A percentile compares a stretch with the other conserved stretches of the same genome.
Conservation (phyloP, 2,329 filamentous ascomycete genomes). For the Rhexocercosporidium sp. region DNA sequence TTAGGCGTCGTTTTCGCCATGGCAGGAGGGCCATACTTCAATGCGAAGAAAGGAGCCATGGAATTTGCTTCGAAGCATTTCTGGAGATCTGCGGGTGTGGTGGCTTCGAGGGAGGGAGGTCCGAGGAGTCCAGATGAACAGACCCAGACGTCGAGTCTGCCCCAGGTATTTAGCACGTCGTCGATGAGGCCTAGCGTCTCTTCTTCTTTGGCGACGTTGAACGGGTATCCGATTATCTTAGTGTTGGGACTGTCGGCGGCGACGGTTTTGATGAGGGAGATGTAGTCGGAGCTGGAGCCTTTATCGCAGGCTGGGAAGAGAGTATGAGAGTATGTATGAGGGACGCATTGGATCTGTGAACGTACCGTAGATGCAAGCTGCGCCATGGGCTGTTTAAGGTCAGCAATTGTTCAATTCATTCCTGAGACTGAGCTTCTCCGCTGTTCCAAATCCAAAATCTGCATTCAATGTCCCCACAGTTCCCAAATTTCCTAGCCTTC, state of each 20-base stretch:
- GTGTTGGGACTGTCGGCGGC: slow-evolving; percentile 56
- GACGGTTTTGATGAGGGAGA: slow-evolving; percentile 48
- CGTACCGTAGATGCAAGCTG: slow-evolving; percentile 64
- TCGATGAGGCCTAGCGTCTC: slow-evolving; percentile 65
- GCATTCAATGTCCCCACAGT: background rate
- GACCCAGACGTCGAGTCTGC: slow-evolving; percentile 64
- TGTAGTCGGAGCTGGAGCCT: slow-evolving; percentile 47
- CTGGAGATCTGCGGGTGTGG: slow-evolving; percentile 59
- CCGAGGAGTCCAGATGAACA: slow-evolving; percentile 62
- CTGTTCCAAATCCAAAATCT: background rate
- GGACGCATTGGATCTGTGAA: background rate
- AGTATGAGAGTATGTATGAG: slow-evolving; percentile 23
- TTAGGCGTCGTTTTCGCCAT: slow-evolving; percentile 63
- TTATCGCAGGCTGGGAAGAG: slow-evolving; percentile 53
- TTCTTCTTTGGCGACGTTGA: slow-evolving; percentile 62
- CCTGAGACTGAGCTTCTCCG: background rate
- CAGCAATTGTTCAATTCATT: slow-evolving; percentile 19
- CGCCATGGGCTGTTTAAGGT: slow-evolving; percentile 58
- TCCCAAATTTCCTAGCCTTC: background rate
- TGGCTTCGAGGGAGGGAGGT: slow-evolving; percentile 60
- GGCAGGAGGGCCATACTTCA: slow-evolving; percentile 67
- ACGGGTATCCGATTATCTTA: slow-evolving; percentile 65
- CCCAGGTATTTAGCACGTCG: slow-evolving; percentile 65
- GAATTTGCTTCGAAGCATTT: slow-evolving; percentile 65
- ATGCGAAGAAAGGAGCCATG: slow-evolving; percentile 66